Evolutionary conservation across 2,329 filamentous ascomycete genomes (phyloP), one percentile per base, ranked within the genome.

Genomic region (Pyricularia sp.): DNA sequence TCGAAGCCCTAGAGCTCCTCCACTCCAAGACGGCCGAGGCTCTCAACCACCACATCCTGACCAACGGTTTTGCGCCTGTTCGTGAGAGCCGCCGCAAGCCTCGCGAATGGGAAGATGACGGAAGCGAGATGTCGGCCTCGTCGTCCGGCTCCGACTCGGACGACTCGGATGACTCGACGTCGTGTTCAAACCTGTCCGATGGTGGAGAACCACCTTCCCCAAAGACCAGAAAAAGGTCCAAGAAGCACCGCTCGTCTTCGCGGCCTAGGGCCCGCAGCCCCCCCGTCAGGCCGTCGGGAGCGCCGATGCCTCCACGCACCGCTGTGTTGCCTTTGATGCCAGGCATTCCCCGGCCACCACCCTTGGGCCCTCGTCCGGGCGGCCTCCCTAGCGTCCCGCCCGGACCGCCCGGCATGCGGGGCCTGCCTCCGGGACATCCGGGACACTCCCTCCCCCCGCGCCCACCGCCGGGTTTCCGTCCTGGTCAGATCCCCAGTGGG

Each of bases 11-110:
- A 6, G 75, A 78, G 67, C 69, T 74, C 20, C 78, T 82, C n/a
- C 77, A 80, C 69, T 69, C 72, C 64, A 78, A 76, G 70, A 79
- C 79, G 11, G 79, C 79, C n/a, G 77, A 78, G 61, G 77, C 76
- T n/a, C 77, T 79, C 61, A 73, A 76, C 58, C 71, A 75, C 61
- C 72, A 76, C 71, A 75, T 79, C 68, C 59, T 70, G n/a, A 72
- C 73, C 28, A 75, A 78, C 65, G 80, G 79, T 65, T 81, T 77
- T 66, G 75, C 71, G 28, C 65, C 71, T 17, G 68, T 69, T 2
- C 64, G 70, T 9, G 65, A 31, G 33, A 67, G 63, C 30, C 58
- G 26, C 58, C n/a, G 23, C 30, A 28, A 26, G 3, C 17, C 67
- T 14, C 23, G 58, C 23, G 69, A 69, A 33, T 69, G 69, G 14